Conservation (phyloP, 176 grass and related monocot species). For the Coix lacrymajobi region DNA sequence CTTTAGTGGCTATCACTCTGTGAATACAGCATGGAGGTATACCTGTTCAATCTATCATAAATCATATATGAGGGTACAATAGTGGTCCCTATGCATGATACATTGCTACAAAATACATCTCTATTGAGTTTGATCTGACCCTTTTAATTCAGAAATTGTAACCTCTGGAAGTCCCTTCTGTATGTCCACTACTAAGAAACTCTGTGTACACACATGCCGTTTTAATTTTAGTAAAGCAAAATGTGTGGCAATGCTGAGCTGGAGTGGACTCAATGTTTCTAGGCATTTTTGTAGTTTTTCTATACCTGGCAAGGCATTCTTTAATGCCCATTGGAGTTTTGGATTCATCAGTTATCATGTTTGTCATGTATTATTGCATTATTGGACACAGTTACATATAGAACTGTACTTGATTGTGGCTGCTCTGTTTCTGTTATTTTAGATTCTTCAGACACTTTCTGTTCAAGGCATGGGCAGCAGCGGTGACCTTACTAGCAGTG, state of each 20-base stretch:
- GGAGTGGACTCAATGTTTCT: not conserved
- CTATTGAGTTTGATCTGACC: not conserved
- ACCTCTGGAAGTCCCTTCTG: not conserved
- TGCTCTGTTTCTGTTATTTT: slow-evolving; percentile 25
- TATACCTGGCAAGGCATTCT: slow-evolving; percentile 13
- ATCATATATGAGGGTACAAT: not conserved
- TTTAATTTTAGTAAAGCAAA: not conserved
- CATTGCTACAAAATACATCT: not conserved
- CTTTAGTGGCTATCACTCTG: not conserved
- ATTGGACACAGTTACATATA: not conserved
- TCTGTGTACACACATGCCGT: not conserved
- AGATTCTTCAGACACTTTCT: slow-evolving; percentile 94
- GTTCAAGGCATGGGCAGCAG: slow-evolving; percentile 64
- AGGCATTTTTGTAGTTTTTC: not conserved
- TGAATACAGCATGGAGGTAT: not conserved
- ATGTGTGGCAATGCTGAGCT: not conserved
- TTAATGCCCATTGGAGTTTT: slow-evolving; percentile 2
- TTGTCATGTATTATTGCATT: not conserved
- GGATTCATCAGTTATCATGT: not conserved
- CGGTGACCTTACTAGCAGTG: slow-evolving; percentile 68
- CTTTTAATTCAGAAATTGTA: not conserved
- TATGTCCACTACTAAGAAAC: not conserved
- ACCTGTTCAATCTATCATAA: slow-evolving; percentile 9
- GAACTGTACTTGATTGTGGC: slow-evolving; percentile 8
- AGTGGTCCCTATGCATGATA: not conserved